Percentiles rank a stretch among this genome's conserved stretches.
Conservation (phyloP, 768 basidiomycete genomes). For the Serendipita sp. region DNA sequence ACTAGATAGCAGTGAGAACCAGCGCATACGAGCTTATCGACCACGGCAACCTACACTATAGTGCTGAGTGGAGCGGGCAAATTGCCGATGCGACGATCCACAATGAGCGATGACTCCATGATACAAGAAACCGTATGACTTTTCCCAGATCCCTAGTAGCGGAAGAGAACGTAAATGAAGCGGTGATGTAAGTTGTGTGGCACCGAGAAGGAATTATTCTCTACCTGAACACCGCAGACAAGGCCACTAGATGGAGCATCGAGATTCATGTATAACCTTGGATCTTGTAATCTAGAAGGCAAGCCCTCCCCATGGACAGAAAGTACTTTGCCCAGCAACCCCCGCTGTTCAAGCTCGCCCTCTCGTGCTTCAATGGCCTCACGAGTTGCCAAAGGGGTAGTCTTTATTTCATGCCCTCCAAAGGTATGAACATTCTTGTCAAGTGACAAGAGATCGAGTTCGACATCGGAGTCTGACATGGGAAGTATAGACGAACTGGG, state of each 20-base stretch:
- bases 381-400: background rate
- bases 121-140: constrained; percentile 55
- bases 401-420: background rate
- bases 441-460: background rate
- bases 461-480: background rate
- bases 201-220: background rate
- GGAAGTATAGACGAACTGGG: too few relatives aligned
- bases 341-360: background rate
- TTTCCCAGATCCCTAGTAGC: constrained; percentile 44
- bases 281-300: background rate
- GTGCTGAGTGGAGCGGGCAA: constrained; percentile 41
- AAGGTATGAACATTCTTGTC: background rate
- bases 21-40: background rate
- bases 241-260: constrained; percentile 31
- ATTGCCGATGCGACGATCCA: constrained; percentile 31
- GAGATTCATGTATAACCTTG: constrained; percentile 7
- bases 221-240: constrained; percentile 31
- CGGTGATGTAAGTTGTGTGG: too few relatives aligned
- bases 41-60: constrained; percentile 23
- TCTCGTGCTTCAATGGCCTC: background rate
- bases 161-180: background rate
- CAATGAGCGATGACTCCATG: constrained; percentile 54
- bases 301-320: background rate
- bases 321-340: background rate
- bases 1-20: background rate